Base-by-base conservation (phyloP, 2,329 filamentous ascomycete species). In the Allantophomopsis lycopodina region DNA sequence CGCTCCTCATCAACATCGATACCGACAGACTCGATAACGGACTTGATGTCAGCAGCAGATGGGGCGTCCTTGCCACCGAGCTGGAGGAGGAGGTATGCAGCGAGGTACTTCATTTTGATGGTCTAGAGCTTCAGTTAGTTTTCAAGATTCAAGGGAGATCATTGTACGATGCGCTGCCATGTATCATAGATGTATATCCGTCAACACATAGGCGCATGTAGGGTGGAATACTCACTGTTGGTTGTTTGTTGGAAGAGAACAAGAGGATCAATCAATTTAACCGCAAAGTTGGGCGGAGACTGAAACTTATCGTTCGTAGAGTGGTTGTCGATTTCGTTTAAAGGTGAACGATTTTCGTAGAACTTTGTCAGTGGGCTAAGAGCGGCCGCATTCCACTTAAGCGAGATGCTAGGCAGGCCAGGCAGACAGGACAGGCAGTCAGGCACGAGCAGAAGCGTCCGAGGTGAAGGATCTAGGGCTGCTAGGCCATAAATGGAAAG, bases 251-350 rank as follows among this genome's bases (percentile, higher is more conserved):
- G 23, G 23, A 28, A 28, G 23, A 28, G 55, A 87, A 88, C 83
- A 81, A 73, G 83, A 88, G 83, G 82, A 72, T 87, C 89, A 96
- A 96, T 96, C 89, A 79, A 82, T 94, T 96, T 94, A 94, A 95
- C 89, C 89, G 87, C 84, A 65, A 66, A 58, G 65, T 79, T 83
- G 79, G 75, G 83, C 88, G 89, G 89, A 94, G 89, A 96, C 89
- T 95, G 89, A 93, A 76, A 81, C 87, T 86, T 91, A 85, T 75
- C 85, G 86, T 94, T 55, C 53, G 46, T 37, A 38, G 40, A 37
- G 36, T 32, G 39, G 34, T 39, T 40, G 32, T 16, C 32, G 39
- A 42, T 36, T 21, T 36, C 17, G 14, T 34, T 34, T 34, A 16
- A 34, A 15, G 14, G 11, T 34, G 14, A 12, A 34, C 32, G 32